Percentiles rank a stretch among this genome's conserved stretches.
Conservation (phyloP, 768 basidiomycete species). For the Leucogyrophana mollusca region DNA sequence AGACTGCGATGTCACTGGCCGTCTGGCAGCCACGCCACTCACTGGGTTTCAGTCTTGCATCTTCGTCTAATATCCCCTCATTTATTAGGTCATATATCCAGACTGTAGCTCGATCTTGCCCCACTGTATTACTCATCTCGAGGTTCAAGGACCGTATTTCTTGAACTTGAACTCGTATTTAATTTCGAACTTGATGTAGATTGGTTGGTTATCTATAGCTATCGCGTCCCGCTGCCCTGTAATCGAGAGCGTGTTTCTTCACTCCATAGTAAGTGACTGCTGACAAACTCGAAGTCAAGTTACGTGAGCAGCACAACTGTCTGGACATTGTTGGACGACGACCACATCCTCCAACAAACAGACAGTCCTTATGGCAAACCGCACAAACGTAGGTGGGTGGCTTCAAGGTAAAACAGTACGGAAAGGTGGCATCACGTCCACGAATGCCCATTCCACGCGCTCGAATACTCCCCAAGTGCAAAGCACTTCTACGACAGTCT, state of each 20-base stretch:
- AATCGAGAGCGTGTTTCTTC: no score
- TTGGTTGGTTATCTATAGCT: slow-evolving; percentile 4
- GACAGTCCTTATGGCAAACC: slow-evolving; percentile 30
- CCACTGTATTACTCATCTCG: slow-evolving; percentile 26
- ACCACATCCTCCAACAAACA: no score
- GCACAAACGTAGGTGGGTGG: slow-evolving; percentile 42
- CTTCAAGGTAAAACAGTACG: slow-evolving; percentile 75
- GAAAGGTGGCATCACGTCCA: slow-evolving; percentile 52
- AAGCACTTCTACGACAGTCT: slow-evolving; percentile 71
- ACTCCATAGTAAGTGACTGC: no score
- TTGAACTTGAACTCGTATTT: slow-evolving; percentile 6
- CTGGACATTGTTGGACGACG: no score
- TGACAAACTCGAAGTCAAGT: no score
- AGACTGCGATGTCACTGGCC: no score
- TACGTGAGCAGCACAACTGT: no score
- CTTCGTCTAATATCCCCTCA: slow-evolving; percentile 8
- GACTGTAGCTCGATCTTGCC: slow-evolving; percentile 28
- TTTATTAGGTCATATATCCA: not conserved
- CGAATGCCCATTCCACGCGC: slow-evolving; percentile 46
- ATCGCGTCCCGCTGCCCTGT: slow-evolving; percentile 7
- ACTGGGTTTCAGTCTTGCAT: slow-evolving; percentile 4
- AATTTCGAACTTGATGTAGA: slow-evolving; percentile 11
- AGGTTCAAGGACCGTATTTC: slow-evolving; percentile 3
- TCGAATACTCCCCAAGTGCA: slow-evolving; percentile 68
- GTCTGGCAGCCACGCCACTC: no score